Evolutionary conservation across 371 early-diverging fungal genomes (phyloP), one percentile per base, ranked within the genome.

Genomic region (Mucor ambiguus): DNA sequence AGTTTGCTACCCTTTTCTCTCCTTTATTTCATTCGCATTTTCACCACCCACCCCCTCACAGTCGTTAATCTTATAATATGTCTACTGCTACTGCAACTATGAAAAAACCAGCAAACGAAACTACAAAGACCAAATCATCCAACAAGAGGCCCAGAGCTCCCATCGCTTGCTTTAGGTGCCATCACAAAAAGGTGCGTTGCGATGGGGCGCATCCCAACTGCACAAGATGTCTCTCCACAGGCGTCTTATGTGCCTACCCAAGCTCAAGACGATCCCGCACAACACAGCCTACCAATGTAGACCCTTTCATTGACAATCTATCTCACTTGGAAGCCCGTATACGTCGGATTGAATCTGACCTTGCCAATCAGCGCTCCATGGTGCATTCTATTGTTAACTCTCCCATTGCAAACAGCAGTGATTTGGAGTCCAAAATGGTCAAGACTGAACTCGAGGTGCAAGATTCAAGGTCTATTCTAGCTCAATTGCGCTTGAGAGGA

Each of bases 371-470:
- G 41, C 70, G 78, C n/a, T 56, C 44, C 7, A 65, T 75, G 58
- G 68, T 77, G 6, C 70, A 76, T 11, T 72, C 73, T 2, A 69
- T 79, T 5, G 52, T 66, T 18, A 60, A 55, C 30, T 37, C 63
- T 26, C 37, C 66, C 35, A 33, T 33, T 11, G 28, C 30, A 0
- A 3, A 46, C 3, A 24, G 38, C n/a, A 28, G 49, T 11, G 60
- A 63, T 7, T 30, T 63, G 3, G 62, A 57, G 29, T 61, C 60
- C 1, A 61, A 59, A 24, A 77, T 80, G 70, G 33, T 67, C 11
- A 78, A 81, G 38, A 78, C 77, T 3, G 81, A 78, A 38, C 70
- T 76, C 35, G 81, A 81, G 67, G 77, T 81, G 0, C 81, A 78
- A 41, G 81, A 81, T 37, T 81, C 81, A 20, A 69, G 78, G 29